These are phyloP conservation scores for Xylariaceae sp. DNA, from an alignment of 2,329 filamentous ascomycete genomes.

Conservation along the genomic window DNA sequence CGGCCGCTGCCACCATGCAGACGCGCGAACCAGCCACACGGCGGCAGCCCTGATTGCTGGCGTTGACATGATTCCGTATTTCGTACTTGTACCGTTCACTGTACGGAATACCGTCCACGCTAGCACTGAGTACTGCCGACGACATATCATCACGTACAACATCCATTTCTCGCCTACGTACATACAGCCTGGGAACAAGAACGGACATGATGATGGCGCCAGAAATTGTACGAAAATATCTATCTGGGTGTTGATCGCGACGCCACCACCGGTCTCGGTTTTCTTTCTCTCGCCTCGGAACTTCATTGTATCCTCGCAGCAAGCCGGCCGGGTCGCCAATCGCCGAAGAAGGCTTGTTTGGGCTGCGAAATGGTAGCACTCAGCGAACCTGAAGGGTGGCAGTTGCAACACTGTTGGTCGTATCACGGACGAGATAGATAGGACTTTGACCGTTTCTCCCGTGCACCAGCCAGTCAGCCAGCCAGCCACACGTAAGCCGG, in stretches of 20 bases:
- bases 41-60: background rate
- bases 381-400: background rate
- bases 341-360: background rate
- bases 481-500: too few species aligned
- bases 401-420: background rate
- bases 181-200: background rate
- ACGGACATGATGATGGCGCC: too few species aligned
- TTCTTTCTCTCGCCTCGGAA: too few species aligned
- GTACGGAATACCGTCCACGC: background rate
- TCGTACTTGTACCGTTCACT: background rate
- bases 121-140: too few species aligned
- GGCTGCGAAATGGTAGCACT: too few species aligned
- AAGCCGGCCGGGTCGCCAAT: background rate
- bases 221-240: too few species aligned
- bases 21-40: background rate
- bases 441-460: too few species aligned
- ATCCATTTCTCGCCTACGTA: background rate
- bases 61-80: too few species aligned
- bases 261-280: too few species aligned
- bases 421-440: too few species aligned
- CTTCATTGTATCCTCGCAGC: background rate
- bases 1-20: background rate
- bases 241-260: too few species aligned
- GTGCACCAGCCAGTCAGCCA: too few species aligned
- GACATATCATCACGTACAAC: background rate